Base-by-base conservation (phyloP, 805 yeast species). In the Candida morakotiae region DNA sequence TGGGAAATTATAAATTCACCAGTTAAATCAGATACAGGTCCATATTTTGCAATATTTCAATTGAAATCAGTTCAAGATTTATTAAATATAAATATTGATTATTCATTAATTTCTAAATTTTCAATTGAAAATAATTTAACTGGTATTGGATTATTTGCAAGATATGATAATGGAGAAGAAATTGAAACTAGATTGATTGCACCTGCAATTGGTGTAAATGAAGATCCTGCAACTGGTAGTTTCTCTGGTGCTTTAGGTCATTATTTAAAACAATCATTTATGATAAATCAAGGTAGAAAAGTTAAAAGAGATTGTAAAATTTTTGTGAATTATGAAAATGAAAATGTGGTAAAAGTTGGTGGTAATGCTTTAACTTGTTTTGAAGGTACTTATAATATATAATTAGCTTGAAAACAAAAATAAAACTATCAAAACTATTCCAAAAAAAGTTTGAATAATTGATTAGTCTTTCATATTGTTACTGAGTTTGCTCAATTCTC, bases 211-310 rank as follows among this genome's bases (percentile, higher is more conserved):
- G 65, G 62, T n/a, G 55, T 63, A 1, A 34, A 43, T n/a, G 80
- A 75, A 41, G 80, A 74, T 48, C 79, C 79, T 1, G 79, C 71
- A 7, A 74, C 79, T 51, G 80, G 80, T 2, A 62, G 71, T 42
- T 79, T 79, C 11, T 52, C 61, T 15, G 63, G 55, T 1, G 60
- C 61, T 9, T 42, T 54, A 10, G 63, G 56, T 1, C 56, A 54
- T 5, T 52, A 42, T 34, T 46, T 55, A 25, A 42, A 46, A 6
- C 46, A 42, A 15, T 56, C 55, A 9, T 57, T 64, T 17, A 23
- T 35, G 9, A 53, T 67, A 26, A 53, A 54, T 13, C 73, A 69
- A 46, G 75, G 75, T 28, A 53, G 65, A 16, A 55, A 55, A 25
- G 33, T 72, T 8, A 49, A 51, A 1, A 60, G 77, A 51, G 62